Evolutionary conservation across 169 alveolate species (phyloP), one percentile per base, ranked within the genome.

Genomic region (Cyclospora cayetanensis): DNA sequence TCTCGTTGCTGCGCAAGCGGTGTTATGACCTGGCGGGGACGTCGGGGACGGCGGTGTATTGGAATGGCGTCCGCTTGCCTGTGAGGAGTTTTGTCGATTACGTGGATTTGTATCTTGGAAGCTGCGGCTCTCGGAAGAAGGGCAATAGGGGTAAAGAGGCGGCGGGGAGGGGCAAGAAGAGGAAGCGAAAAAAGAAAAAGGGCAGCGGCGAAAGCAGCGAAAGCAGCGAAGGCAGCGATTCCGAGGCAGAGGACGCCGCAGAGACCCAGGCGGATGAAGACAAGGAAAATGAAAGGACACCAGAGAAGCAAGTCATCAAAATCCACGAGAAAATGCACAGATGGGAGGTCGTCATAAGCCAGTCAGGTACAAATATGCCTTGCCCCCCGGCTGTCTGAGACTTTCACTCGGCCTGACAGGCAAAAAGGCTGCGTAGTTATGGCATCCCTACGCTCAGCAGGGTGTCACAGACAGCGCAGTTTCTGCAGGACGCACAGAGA

Each of bases 21-120:
- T 99, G 98, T 41, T 99, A 98, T 94, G 99, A 99, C 94, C 94
- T 99, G 93, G 99, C 99, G 34, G 99, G 99, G 20, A 96, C 99
- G 2, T 96, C 99, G 39, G 98, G 95, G 79, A 94, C 92, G 41
- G 98, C 98, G 25, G 99, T 99, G 0, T 97, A 94, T 93, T 96
- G 98, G 89, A 99, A 99, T 93, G 99, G 98, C 52, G 96, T 55
- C 85, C 79, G 80, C 70, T 91, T 98, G 37, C 96, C 97, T 37
- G 95, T 99, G n/a, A 97, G 97, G 74, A 96, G 96, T 86, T 99
- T 99, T 93, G 95, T 96, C 95, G 96, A 97, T 72, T 99, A 99
- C 94, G 98, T 97, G 27, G 98, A 98, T 52, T 94, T 98, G 93
- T 99, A 97, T 94, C 94, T 98, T 35, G 91, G 87, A 15, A 60